A percentile compares a stretch with the other conserved stretches of the same genome.
phyloP scores from a whole-genome alignment of 805 yeast species.

The Ogataea ramenticola region DNA sequence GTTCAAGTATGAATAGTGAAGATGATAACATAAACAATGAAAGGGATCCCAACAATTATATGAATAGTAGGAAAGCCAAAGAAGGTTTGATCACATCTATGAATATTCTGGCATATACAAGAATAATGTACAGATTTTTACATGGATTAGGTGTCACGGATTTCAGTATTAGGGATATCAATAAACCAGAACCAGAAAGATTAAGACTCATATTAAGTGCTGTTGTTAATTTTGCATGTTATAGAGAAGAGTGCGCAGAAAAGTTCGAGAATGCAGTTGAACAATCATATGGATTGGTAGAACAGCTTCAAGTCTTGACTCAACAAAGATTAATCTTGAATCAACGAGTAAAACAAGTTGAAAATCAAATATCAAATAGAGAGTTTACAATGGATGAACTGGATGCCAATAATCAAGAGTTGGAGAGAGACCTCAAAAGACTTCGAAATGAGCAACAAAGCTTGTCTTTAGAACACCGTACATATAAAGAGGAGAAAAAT shows the following conservation, averaged over 20 bases:
- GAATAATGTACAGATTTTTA: constrained; percentile 55
- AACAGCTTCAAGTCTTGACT: constrained; percentile 35
- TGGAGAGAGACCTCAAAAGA: constrained; percentile 56
- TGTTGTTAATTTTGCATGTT: constrained; percentile 77
- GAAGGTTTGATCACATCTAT: constrained; percentile 29
- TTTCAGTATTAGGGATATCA: constrained; percentile 65
- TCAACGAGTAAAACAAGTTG: constrained; percentile 11
- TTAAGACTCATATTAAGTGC: constrained; percentile 67
- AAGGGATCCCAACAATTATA: constrained; percentile 9
- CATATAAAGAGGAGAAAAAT: constrained; percentile 58
- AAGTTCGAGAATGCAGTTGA: constrained; percentile 61
- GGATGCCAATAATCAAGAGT: constrained; percentile 41
- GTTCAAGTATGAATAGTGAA: constrained; percentile 9
- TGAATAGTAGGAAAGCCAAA: constrained; percentile 1
- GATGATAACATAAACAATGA: constrained; percentile 9
- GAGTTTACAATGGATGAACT: constrained; percentile 34
- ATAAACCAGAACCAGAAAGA: constrained; percentile 69
- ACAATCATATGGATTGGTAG: constrained; percentile 43
- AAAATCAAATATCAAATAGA: constrained; percentile 11
- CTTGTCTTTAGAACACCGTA: constrained; percentile 52
- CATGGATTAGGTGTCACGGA: constrained; percentile 72
- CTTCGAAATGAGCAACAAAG: constrained; percentile 58
- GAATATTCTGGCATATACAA: constrained; percentile 47
- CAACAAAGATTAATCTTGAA: constrained; percentile 33
- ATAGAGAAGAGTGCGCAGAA: constrained; percentile 66